phyloP scores from a whole-genome alignment of 129 eudicot genomes.

The Pulicaria dysenterica region DNA sequence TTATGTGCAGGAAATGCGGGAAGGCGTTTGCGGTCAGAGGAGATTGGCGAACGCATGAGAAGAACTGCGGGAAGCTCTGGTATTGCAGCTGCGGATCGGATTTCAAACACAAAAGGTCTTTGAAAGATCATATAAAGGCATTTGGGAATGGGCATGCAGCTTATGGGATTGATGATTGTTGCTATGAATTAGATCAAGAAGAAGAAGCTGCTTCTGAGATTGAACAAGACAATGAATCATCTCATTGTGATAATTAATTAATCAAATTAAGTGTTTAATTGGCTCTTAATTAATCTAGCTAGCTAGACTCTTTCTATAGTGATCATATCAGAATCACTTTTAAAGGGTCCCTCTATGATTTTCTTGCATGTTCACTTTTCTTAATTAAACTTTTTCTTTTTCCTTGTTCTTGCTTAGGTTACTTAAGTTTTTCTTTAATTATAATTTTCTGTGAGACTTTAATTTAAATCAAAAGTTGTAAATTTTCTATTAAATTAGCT shows the following conservation, averaged over 20 bases:
- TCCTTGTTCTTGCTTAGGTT: constrained; percentile 27
- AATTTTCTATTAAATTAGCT: not conserved
- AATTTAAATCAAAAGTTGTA: constrained; percentile 36
- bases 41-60: constrained; percentile 91
- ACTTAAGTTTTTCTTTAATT: constrained; percentile 6
- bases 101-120: constrained; percentile 45
- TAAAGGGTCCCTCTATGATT: constrained; percentile 45
- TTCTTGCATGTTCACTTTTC: constrained; percentile 38
- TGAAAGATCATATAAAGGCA: constrained; percentile 61
- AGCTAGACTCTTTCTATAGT: constrained; percentile 19
- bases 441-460: constrained; percentile 27
- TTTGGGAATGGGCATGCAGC: constrained; percentile 65
- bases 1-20: constrained; percentile 79
- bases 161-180: constrained; percentile 48
- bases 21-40: constrained; percentile 87
- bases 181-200: constrained; percentile 43
- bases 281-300: too few species aligned
- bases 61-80: constrained; percentile 93
- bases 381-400: constrained; percentile 19
- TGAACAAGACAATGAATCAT: constrained; percentile 50
- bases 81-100: constrained; percentile 57
- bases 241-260: constrained; percentile 43
- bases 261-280: constrained; percentile 13
- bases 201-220: constrained; percentile 51
- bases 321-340: constrained; percentile 43